Conservation (phyloP, 2,329 filamentous ascomycete genomes). For the Penicillium sp. region DNA sequence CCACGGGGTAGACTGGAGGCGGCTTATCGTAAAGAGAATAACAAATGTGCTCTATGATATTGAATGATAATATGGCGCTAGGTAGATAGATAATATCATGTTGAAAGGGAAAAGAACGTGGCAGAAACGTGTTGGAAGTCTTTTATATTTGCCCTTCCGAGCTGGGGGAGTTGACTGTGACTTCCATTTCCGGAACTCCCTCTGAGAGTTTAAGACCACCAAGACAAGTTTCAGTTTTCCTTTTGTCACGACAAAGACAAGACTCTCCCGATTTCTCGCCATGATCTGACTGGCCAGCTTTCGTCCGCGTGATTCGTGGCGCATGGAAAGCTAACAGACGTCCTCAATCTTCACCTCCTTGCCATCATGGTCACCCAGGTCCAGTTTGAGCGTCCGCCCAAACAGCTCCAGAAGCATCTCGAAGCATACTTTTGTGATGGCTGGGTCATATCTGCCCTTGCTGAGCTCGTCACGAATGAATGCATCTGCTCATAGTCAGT, state of each 20-base stretch:
- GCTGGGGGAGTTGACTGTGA: not conserved
- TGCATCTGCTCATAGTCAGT: slow-evolving; percentile 60
- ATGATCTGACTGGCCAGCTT: too few species aligned
- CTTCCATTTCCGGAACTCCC: not conserved
- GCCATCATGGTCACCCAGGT: slow-evolving; percentile 72
- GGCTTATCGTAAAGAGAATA: not conserved
- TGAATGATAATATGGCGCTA: not conserved
- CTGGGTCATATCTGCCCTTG: slow-evolving; percentile 92
- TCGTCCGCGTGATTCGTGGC: not conserved
- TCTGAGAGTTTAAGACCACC: not conserved
- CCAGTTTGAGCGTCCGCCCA: slow-evolving; percentile 74
- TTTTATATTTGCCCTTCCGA: not conserved
- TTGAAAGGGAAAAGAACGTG: not conserved
- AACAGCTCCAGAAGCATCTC: slow-evolving; percentile 90
- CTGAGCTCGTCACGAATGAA: slow-evolving; percentile 92
- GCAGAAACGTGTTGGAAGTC: not conserved
- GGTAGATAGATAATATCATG: not conserved
- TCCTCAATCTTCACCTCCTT: slow-evolving; percentile 69
- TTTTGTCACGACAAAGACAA: not conserved
- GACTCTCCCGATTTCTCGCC: too few species aligned
- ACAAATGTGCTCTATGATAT: not conserved
- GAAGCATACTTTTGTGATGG: slow-evolving; percentile 84
- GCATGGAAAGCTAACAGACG: slow-evolving; percentile 61
- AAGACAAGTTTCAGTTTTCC: not conserved
- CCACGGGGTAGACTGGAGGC: not conserved